Conservation (phyloP, 306 rosid genomes). For the Quercus parvula region DNA sequence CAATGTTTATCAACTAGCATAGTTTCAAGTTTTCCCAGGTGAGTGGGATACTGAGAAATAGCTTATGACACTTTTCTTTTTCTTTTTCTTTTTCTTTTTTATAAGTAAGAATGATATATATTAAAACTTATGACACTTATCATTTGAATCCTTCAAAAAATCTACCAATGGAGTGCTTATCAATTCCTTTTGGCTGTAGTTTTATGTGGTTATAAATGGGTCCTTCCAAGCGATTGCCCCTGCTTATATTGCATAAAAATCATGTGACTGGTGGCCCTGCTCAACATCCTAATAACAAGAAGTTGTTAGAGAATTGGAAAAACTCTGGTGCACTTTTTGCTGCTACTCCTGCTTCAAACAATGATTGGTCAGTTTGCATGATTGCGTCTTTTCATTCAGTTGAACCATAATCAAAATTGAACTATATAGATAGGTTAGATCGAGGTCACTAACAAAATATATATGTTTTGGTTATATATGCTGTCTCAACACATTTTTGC, state of each 20-base stretch:
- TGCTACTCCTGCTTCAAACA: slow-evolving; percentile 83
- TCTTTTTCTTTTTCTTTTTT: background rate
- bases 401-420: background rate
- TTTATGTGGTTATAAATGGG: slow-evolving; percentile 59
- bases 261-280: slow-evolving; percentile 79
- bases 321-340: slow-evolving; percentile 62
- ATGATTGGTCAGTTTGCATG: slow-evolving; percentile 67
- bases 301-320: slow-evolving; percentile 69
- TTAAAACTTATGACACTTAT: background rate
- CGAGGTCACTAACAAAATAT: background rate
- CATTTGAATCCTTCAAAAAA: background rate
- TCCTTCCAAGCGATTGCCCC: slow-evolving; percentile 80
- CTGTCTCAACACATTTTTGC: background rate
- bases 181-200: slow-evolving; percentile 52
- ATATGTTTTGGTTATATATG: background rate
- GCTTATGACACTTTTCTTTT: background rate
- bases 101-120: too few relatives aligned
- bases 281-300: slow-evolving; percentile 57
- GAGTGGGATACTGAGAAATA: slow-evolving; percentile 13
- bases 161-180: slow-evolving; percentile 16
- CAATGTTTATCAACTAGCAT: slow-evolving; percentile 46
- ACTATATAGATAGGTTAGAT: background rate
- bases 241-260: slow-evolving; percentile 70
- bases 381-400: background rate
- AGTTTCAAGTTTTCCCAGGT: slow-evolving; percentile 67